These are phyloP conservation scores for Euphorbia tirucalli DNA, from an alignment of 345 rosid genomes.

Conservation along the genomic window DNA sequence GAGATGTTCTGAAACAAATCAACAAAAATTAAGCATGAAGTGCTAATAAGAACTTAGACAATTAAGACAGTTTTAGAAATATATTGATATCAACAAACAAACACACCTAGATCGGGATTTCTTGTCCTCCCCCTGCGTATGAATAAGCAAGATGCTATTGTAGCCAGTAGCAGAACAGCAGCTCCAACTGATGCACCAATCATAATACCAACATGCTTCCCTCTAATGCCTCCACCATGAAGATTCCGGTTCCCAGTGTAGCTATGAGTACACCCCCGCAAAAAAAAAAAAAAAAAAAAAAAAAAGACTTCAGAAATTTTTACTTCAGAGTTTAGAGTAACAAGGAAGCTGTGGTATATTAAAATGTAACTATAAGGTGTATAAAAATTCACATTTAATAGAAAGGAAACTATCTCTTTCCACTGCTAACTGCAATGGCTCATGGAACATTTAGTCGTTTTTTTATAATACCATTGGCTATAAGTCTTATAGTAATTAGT, in stretches of 20 bases:
- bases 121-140: constrained; percentile 56
- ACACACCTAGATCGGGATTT: constrained; percentile 39
- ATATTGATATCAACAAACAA: constrained; percentile 6
- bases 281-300: background rate
- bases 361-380: too few species aligned
- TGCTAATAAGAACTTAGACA: constrained; percentile 1
- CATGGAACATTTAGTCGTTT: too few species aligned
- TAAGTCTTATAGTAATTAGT: too few species aligned
- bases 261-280: too few species aligned
- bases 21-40: constrained; percentile 17
- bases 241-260: constrained; percentile 69
- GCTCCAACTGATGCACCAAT: constrained; percentile 79
- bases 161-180: constrained; percentile 57
- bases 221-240: constrained; percentile 37
- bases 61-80: constrained; percentile 1
- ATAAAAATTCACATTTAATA: too few species aligned
- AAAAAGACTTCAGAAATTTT: background rate
- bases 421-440: too few species aligned
- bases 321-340: background rate
- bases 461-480: too few species aligned
- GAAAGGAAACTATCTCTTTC: too few species aligned
- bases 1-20: constrained; percentile 39
- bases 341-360: too few species aligned
- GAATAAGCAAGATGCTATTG: constrained; percentile 50
- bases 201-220: constrained; percentile 47